Conservation (phyloP, 805 yeast species). For the Monosporozyma solicola region DNA sequence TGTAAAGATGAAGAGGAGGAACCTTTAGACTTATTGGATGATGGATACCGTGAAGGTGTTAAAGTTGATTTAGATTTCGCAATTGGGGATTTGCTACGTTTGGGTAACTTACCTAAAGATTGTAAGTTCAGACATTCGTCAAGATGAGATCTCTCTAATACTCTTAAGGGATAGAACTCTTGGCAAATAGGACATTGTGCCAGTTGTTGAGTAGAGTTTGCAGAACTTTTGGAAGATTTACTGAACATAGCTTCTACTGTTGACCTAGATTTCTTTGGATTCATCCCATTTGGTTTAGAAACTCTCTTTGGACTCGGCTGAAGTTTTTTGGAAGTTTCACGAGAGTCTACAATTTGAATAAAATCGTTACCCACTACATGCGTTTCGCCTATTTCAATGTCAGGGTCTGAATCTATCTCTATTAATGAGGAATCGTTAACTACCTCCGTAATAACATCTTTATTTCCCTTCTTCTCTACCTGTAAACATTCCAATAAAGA, state of each 20-base stretch:
- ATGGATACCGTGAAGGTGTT: not conserved
- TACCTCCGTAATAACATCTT: not conserved
- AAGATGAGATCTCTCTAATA: slow-evolving; percentile 51
- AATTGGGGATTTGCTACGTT: not conserved
- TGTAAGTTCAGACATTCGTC: slow-evolving; percentile 44
- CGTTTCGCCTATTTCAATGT: slow-evolving; percentile 13
- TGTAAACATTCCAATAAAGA: slow-evolving; percentile 30
- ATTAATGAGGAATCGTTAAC: slow-evolving; percentile 14
- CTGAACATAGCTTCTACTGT: slow-evolving; percentile 11
- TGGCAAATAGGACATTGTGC: slow-evolving; percentile 66
- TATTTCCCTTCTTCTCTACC: not conserved
- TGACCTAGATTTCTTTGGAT: slow-evolving; percentile 4
- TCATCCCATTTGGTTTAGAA: not conserved
- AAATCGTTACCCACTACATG: slow-evolving; percentile 20
- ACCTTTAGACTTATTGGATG: not conserved
- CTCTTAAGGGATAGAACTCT: slow-evolving; percentile 42
- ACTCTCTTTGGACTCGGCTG: slow-evolving; percentile 1
- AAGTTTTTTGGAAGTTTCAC: slow-evolving; percentile 8
- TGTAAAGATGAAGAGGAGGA: not conserved
- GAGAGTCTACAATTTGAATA: slow-evolving; percentile 24
- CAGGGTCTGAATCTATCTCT: slow-evolving; percentile 25
- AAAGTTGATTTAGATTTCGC: not conserved
- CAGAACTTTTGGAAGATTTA: not conserved
- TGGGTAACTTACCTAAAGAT: slow-evolving; percentile 7
- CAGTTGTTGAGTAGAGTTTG: slow-evolving; percentile 8